phyloP scores from a whole-genome alignment of 1,284 basidiomycete species.

The Apiotrichum mycotoxinovorans region DNA sequence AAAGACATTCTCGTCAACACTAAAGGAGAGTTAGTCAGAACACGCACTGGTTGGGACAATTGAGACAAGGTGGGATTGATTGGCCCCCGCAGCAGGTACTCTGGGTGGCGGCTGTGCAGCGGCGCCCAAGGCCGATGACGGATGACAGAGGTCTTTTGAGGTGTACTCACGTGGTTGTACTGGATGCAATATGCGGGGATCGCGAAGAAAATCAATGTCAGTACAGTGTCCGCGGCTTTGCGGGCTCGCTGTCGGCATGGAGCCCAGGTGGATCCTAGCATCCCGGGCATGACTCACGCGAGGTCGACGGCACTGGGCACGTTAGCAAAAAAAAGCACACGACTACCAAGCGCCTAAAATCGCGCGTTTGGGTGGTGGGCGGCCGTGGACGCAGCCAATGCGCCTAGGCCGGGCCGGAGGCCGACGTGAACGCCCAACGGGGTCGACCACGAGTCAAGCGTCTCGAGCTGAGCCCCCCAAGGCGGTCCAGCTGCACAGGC shows the following conservation, averaged over 20 bases:
- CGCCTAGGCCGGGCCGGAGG: too few species aligned
- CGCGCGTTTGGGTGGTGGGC: too few species aligned
- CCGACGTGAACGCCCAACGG: too few species aligned
- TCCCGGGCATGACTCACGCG: conserved; percentile 34
- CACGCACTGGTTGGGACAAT: too few species aligned
- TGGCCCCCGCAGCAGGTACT: neutral
- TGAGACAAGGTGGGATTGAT: neutral
- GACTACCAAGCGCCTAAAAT: too few species aligned
- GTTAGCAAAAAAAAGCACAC: conserved; percentile 3
- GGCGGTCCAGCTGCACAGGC: too few species aligned
- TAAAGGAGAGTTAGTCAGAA: conserved; percentile 10
- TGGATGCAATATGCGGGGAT: conserved; percentile 9
- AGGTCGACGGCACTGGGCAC: conserved; percentile 41
- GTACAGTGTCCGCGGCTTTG: conserved; percentile 2
- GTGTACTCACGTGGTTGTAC: conserved; percentile 40
- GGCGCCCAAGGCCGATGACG: too few species aligned
- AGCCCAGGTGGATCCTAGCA: neutral
- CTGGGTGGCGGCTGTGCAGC: neutral
- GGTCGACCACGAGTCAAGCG: too few species aligned
- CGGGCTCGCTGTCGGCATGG: too few species aligned
- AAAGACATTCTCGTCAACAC: conserved; percentile 75
- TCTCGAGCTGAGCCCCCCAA: too few species aligned
- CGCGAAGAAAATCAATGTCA: conserved; percentile 2
- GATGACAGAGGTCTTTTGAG: too few species aligned
- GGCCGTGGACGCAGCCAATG: too few species aligned